Evolutionary conservation across 768 basidiomycete species (phyloP).

Genomic region (Phaffia tasmanica): DNA sequence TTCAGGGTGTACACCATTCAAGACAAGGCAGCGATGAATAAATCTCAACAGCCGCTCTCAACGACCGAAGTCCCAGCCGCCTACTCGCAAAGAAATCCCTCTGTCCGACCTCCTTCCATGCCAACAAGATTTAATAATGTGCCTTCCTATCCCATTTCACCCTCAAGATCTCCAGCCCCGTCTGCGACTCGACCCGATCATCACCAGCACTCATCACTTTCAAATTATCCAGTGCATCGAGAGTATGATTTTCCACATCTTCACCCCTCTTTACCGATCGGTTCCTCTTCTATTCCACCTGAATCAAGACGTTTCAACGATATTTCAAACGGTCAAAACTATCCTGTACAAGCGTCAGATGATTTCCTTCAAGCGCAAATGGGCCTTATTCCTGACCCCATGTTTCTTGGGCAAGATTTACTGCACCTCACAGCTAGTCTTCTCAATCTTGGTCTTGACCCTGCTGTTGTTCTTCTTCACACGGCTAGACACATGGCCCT

Average conservation of each 20-base stretch:
- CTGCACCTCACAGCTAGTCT: background rate
- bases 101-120: background rate
- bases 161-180: background rate
- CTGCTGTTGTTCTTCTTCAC: too few species aligned
- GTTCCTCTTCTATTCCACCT: background rate
- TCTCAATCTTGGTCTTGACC: background rate
- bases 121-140: too few species aligned
- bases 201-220: too few species aligned
- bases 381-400: background rate
- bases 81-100: too few species aligned
- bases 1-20: constrained; percentile 2
- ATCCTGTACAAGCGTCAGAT: too few species aligned
- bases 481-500: too few species aligned
- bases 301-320: background rate
- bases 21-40: background rate
- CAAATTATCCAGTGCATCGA: background rate
- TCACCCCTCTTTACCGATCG: background rate
- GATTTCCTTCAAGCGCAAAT: too few species aligned
- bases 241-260: background rate
- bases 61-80: background rate
- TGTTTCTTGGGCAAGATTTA: background rate
- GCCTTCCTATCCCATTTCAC: background rate
- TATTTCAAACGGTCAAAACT: too few species aligned
- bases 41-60: too few species aligned
- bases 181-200: too few species aligned